Conservation (phyloP, 1,284 basidiomycete species). For the Cerrena zonata region DNA sequence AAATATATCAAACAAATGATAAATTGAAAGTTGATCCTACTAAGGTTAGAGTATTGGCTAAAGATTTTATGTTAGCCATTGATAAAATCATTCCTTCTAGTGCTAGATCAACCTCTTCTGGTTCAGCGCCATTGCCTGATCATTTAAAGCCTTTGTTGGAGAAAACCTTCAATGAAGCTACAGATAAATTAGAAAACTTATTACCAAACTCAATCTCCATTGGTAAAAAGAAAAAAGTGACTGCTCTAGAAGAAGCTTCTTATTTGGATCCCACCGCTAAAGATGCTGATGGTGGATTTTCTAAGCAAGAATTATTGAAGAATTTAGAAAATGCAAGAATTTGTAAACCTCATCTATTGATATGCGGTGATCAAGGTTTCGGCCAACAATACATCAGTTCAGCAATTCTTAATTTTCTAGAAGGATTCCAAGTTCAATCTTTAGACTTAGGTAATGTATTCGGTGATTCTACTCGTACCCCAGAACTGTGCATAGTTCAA, state of each 20-base stretch:
- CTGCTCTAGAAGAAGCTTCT: constrained; percentile 89
- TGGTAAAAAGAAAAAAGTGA: constrained; percentile 67
- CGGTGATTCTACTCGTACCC: constrained; percentile 86
- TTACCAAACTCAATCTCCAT: no score
- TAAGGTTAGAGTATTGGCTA: constrained; percentile 78
- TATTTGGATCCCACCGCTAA: constrained; percentile 76
- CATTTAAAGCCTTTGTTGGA: constrained; percentile 83
- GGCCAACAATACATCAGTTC: constrained; percentile 88
- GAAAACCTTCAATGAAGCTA: constrained; percentile 66
- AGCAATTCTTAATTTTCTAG: constrained; percentile 86
- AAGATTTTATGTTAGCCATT: constrained; percentile 96
- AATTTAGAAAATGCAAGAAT: constrained; percentile 76
- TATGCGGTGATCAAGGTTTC: constrained; percentile 82
- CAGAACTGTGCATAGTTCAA: constrained; percentile 90
- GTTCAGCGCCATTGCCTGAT: constrained; percentile 77
- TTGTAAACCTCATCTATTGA: constrained; percentile 65
- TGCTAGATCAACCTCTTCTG: constrained; percentile 81
- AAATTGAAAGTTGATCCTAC: constrained; percentile 82
- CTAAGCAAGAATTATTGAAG: no score
- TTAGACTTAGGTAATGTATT: constrained; percentile 87
- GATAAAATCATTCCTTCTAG: constrained; percentile 95
- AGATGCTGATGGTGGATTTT: constrained; percentile 72
- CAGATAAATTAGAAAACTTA: constrained; percentile 61
- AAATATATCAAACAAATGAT: constrained; percentile 92
- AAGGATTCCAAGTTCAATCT: constrained; percentile 93